Conservation (phyloP, 345 rosid genomes). For the Boechera stricta region DNA sequence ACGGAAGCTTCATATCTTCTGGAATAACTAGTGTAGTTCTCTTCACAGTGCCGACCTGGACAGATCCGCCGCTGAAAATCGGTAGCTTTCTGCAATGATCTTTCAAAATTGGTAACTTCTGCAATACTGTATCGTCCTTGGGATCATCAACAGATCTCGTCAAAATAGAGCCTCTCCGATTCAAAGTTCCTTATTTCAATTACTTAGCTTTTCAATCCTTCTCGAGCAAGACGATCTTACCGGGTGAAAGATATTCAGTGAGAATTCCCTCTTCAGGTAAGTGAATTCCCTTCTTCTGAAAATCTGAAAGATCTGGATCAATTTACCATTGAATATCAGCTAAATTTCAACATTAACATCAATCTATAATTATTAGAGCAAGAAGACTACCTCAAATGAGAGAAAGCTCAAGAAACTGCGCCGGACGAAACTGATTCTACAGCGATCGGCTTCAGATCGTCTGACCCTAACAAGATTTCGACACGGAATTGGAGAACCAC, state of each 20-base stretch:
- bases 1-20: slow-evolving; percentile 22
- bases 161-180: background rate
- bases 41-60: slow-evolving; percentile 25
- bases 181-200: background rate
- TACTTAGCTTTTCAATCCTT: background rate
- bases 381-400: slow-evolving; percentile 35
- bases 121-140: background rate
- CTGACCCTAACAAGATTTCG: slow-evolving; percentile 33
- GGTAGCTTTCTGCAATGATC: background rate
- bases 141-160: slow-evolving; percentile 8
- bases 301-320: slow-evolving; percentile 43
- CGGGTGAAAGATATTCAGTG: background rate
- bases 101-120: slow-evolving; percentile 29
- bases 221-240: slow-evolving; percentile 36
- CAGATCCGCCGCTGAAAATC: slow-evolving; percentile 22
- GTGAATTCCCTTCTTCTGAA: slow-evolving; percentile 1
- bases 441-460: slow-evolving; percentile 45
- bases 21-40: background rate
- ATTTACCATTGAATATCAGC: slow-evolving; percentile 20
- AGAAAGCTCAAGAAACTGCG: slow-evolving; percentile 28
- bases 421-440: slow-evolving; percentile 39
- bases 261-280: slow-evolving; percentile 3
- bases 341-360: slow-evolving; percentile 6
- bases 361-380: background rate
- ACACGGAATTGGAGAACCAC: slow-evolving; percentile 26